Conservation (phyloP, 2,329 filamentous ascomycete species). For the Gremmenia infestans region DNA sequence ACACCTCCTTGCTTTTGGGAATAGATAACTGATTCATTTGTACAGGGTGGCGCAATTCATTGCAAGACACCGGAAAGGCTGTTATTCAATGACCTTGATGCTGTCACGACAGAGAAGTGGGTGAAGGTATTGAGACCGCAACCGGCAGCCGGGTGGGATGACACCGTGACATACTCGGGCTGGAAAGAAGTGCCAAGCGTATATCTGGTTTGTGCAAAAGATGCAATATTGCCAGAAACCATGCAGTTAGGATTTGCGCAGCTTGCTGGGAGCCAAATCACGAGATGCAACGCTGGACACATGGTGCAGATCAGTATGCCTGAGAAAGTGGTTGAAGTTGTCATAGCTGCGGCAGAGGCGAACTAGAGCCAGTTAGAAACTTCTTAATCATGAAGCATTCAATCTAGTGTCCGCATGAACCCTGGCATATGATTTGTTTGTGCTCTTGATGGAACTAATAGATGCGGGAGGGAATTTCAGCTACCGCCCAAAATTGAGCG, state of each 20-base stretch:
- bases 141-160: slow-evolving; percentile 9
- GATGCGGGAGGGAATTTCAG: no score
- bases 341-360: slow-evolving; percentile 3
- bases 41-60: background rate
- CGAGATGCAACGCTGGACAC: slow-evolving; percentile 8
- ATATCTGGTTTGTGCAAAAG: slow-evolving; percentile 8
- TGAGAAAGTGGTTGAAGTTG: slow-evolving; percentile 10
- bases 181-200: slow-evolving; percentile 8
- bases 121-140: slow-evolving; percentile 4
- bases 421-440: no score
- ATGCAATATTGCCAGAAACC: background rate
- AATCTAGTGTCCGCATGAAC: no score
- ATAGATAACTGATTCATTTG: background rate
- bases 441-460: no score
- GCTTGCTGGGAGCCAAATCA: slow-evolving; percentile 4
- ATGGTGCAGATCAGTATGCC: slow-evolving; percentile 10
- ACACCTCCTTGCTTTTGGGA: background rate
- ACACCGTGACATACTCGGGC: background rate
- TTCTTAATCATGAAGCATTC: no score
- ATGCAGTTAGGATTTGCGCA: slow-evolving; percentile 1
- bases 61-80: background rate
- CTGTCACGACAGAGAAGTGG: slow-evolving; percentile 4
- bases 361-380: no score
- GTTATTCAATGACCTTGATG: slow-evolving; percentile 9
- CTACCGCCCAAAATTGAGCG: no score